Base-by-base conservation (phyloP, 129 eudicot species). In the Daucus carota region DNA sequence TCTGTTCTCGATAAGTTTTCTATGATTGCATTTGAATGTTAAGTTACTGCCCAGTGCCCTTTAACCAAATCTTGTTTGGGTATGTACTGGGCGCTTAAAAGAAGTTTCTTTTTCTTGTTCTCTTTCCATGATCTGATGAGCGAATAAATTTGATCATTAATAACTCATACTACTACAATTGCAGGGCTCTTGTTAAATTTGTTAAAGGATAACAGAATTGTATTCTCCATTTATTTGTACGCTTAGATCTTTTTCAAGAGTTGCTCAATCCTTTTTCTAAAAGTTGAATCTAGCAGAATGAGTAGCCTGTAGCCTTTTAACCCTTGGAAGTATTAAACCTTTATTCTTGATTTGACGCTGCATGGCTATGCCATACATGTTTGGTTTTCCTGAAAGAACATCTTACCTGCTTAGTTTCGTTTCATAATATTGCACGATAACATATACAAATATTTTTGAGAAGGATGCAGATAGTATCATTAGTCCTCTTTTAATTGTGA, bases 31-130 rank as follows among this genome's bases (percentile, higher is more conserved):
- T 96, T 31, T 94, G 84, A 97, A 91, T 78, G 70, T 91, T 47
- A 93, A 91, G 68, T 80, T 93, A 80, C 81, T 93, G 79, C 70
- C 98, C 45, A 93, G 79, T 93, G 79, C 70, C 98, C 45, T 91
- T 93, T 81, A 87, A 91, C 81, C 97, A 93, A 81, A 93, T 84
- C 80, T 90, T 96, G 66, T 91, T 70, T 36, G 98, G 98, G 98
- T 93, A 86, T 18, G 93, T 60, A 15, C 43, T 18, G 74, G 45
- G 16, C 41, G 3, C 65, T 78, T 41, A 45, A 60, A 76, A 22
- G 59, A 68, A 5, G 44, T 33, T 33, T 28, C 31, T 22, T 18
- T 67, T 34, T 26, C 13, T 13, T 63, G 6, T 57, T 24, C n/a
- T n/a, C n/a, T n/a, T n/a, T 6, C 68, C 34, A 60, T 60, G 36